A percentile compares a stretch with the other conserved stretches of the same genome.
Conservation (phyloP, 2,329 filamentous ascomycete genomes). For the Pseudocercospora crystallina region DNA sequence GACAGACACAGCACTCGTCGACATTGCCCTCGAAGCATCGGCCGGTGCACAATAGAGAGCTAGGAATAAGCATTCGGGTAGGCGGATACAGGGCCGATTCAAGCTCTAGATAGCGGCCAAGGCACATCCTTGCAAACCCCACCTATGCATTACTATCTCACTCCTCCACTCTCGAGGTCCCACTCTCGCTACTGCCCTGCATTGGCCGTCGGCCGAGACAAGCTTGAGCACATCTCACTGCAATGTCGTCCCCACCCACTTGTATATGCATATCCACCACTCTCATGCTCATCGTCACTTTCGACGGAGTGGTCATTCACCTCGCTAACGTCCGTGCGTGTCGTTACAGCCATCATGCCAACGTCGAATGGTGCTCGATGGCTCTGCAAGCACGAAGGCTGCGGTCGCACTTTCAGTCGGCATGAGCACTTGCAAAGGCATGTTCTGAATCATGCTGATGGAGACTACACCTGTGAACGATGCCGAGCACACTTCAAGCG, state of each 20-base stretch:
- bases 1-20: no score
- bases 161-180: not conserved
- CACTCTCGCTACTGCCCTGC: not conserved
- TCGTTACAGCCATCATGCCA: conserved; percentile 4
- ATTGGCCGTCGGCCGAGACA: not conserved
- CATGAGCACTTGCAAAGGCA: conserved; percentile 61
- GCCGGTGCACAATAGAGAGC: no score
- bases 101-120: no score
- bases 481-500: conserved; percentile 63
- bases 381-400: conserved; percentile 48
- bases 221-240: not conserved
- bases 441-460: conserved; percentile 56
- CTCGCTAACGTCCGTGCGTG: not conserved
- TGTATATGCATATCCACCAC: conserved; percentile 3
- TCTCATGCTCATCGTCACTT: not conserved
- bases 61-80: no score
- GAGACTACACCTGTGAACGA: conserved; percentile 57
- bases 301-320: not conserved
- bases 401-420: conserved; percentile 56
- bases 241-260: not conserved
- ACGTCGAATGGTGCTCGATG: conserved; percentile 18
- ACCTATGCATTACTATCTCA: not conserved
- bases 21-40: no score
- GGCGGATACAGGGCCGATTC: no score
- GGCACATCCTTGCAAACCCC: no score